Evolutionary conservation across 2,329 filamentous ascomycete genomes (phyloP), one percentile per base, ranked within the genome.

Genomic region (Sphaerulina populicola): DNA sequence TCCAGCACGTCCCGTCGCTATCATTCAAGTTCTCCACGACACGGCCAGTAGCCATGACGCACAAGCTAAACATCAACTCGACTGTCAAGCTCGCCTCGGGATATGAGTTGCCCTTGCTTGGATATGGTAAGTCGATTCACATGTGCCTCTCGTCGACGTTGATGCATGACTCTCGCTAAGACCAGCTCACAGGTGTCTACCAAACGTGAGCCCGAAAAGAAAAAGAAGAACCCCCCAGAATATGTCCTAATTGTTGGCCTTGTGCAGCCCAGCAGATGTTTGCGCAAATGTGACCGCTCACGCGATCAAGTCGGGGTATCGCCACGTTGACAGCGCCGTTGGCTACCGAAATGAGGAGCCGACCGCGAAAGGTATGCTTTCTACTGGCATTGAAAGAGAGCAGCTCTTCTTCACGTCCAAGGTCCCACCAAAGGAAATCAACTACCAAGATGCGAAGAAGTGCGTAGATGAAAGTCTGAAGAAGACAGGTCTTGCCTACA

Each of bases 321-420:
- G 76, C 53, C 79, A 82, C 69, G 75, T 82, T 55, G 80, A 83
- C 64, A 78, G 75, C 1, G 79, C 80, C 2, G 73, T 74, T 9
- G 71, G 66, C 21, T 83, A 83, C 64, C 69, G 69, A 35, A 83
- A 83, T 56, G 80, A 83, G 66, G 69, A 67, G 8, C 74, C 78
- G 39, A 77, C 75, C 45, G 74, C 72, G 1, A 65, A 69, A 10
- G 80, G 77, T 8, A 77, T 83, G 54, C 65, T 70, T 1, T 70
- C 71, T 47, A 75, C 76, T 6, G 70, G 71, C 2, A 61, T 82
- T 43, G 72, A 76, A 10, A 74, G 81, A 6, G 71, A 73, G 21
- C 66, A 79, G 33, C 69, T 82, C 49, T 83, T 82, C 70, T 82
- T 80, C 65, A 83, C 80, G 6, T 79, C 75, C 54, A 83, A 83